Evolutionary conservation across 202 grass and related monocot genomes (phyloP).

Genomic region (Hordeum pubiflorum): DNA sequence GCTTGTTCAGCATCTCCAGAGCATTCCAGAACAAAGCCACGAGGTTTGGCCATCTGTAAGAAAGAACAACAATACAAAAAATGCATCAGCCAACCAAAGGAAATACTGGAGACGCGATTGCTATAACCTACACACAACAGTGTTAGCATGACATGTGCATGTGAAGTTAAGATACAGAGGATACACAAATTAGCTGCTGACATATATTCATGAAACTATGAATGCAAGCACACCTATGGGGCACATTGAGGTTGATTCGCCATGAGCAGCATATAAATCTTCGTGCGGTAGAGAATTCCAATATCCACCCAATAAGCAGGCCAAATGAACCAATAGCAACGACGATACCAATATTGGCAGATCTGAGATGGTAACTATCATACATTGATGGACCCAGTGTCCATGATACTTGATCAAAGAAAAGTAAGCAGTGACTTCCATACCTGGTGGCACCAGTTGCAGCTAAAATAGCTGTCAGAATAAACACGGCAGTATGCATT

Average conservation of each 20-base stretch:
- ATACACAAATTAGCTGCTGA: neutral
- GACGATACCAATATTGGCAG: conserved; percentile 83
- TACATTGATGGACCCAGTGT: neutral
- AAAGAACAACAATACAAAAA: conserved; percentile 12
- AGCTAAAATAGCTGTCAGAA: conserved; percentile 89
- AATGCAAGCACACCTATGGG: conserved; percentile 40
- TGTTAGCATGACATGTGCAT: neutral
- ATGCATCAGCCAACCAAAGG: conserved; percentile 15
- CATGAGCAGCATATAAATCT: conserved; percentile 53
- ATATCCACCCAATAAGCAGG: conserved; percentile 76
- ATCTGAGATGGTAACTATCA: conserved; percentile 40
- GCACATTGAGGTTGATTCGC: conserved; percentile 54
- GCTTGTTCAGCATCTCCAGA: conserved; percentile 62
- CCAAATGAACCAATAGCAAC: conserved; percentile 85
- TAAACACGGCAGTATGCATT: conserved; percentile 82
- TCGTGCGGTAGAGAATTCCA: conserved; percentile 69
- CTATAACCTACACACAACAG: neutral
- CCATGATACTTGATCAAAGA: conserved; percentile 14
- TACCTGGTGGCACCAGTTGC: conserved; percentile 89
- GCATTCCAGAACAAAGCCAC: conserved; percentile 49
- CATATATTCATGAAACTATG: conserved; percentile 1
- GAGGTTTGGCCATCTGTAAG: conserved; percentile 65
- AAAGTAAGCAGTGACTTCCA: conserved; percentile 2
- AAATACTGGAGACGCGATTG: neutral
- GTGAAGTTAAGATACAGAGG: conserved; percentile 12